phyloP scores from a whole-genome alignment of 768 basidiomycete genomes.

The Grammothele lineata region DNA sequence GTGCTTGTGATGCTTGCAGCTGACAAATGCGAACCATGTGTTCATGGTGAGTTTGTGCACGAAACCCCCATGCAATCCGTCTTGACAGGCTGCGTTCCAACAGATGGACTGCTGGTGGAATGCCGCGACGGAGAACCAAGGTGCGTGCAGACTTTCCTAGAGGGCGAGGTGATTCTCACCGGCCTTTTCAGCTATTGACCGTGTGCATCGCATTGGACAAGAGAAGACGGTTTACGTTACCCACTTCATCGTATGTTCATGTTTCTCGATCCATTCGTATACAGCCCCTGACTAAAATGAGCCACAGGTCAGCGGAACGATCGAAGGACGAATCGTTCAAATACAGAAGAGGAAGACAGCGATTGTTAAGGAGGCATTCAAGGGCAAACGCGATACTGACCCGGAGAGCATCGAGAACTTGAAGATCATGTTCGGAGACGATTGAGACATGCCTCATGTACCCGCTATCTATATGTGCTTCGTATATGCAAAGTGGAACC shows the following conservation, averaged over 20 bases:
- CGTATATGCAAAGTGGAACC: too few species aligned
- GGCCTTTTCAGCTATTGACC: constrained; percentile 74
- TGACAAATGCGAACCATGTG: constrained; percentile 80
- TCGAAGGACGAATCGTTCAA: constrained; percentile 73
- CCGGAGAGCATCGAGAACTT: constrained; percentile 78
- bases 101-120: constrained; percentile 97
- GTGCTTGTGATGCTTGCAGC: constrained; percentile 23
- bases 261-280: not conserved
- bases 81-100: too few species aligned
- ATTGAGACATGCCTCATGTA: too few species aligned
- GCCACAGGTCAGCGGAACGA: constrained; percentile 61
- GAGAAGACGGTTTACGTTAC: constrained; percentile 79
- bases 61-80: not conserved
- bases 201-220: constrained; percentile 83
- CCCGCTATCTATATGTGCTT: too few species aligned
- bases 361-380: constrained; percentile 81
- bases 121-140: constrained; percentile 77
- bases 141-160: too few species aligned
- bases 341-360: constrained; percentile 87
- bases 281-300: not conserved
- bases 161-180: too few species aligned
- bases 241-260: constrained; percentile 69
- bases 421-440: constrained; percentile 67
- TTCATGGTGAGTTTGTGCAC: constrained; percentile 60
- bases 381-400: constrained; percentile 50